phyloP scores from a whole-genome alignment of 139 green algal species.

The Coccomyxa sp. region DNA sequence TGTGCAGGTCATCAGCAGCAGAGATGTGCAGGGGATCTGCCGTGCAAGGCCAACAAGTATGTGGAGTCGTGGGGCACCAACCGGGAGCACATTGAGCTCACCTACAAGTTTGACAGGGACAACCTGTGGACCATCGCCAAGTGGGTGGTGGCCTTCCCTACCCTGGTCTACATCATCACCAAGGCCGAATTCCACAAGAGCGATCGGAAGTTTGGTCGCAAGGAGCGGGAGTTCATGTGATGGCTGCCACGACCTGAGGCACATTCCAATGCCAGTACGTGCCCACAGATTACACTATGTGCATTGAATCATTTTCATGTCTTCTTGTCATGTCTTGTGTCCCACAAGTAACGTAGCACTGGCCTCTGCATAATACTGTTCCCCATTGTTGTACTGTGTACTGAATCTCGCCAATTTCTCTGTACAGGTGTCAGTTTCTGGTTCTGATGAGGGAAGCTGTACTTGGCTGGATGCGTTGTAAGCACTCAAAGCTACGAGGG shows the following conservation, averaged over 20 bases:
- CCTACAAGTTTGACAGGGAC: slow-evolving; percentile 26
- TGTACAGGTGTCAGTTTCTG: too few relatives aligned
- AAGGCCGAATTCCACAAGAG: background rate
- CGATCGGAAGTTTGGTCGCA: slow-evolving; percentile 1
- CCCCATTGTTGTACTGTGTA: too few relatives aligned
- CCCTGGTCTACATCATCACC: background rate
- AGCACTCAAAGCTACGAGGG: too few relatives aligned
- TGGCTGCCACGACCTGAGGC: background rate
- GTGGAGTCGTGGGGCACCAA: slow-evolving; percentile 40
- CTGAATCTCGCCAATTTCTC: too few relatives aligned
- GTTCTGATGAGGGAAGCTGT: too few relatives aligned
- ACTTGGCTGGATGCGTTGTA: too few relatives aligned
- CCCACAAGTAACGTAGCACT: too few relatives aligned
- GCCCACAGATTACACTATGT: background rate
- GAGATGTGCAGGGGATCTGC: slow-evolving; percentile 36
- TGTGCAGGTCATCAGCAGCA: slow-evolving; percentile 9
- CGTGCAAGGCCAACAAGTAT: slow-evolving; percentile 51
- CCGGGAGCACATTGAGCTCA: slow-evolving; percentile 46
- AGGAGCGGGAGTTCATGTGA: slow-evolving; percentile 3
- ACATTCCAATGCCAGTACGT: background rate
- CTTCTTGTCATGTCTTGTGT: too few relatives aligned
- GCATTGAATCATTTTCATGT: too few relatives aligned
- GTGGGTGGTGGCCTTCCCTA: background rate
- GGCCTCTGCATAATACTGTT: too few relatives aligned
- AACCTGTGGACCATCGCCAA: background rate